Evolutionary conservation across 1,284 basidiomycete genomes (phyloP).

Genomic region (Puccinia sorghi): DNA sequence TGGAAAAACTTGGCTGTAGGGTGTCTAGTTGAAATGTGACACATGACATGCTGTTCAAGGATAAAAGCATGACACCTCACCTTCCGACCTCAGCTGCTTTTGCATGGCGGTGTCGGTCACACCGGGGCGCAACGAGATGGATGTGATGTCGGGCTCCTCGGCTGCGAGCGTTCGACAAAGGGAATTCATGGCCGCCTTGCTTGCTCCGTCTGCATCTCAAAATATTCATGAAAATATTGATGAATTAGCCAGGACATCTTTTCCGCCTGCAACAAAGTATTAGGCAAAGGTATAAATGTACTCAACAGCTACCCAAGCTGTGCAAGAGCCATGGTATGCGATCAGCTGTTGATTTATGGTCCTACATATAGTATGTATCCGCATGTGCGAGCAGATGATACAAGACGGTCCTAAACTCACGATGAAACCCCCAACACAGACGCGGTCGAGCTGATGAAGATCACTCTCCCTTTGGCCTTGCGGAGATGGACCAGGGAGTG

Average conservation of each 20-base stretch:
- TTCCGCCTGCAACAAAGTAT: too few species aligned
- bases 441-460: slow-evolving; percentile 46
- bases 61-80: not conserved
- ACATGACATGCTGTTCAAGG: not conserved
- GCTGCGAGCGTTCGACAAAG: slow-evolving; percentile 38
- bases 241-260: not conserved
- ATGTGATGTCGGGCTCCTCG: slow-evolving; percentile 35
- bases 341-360: not conserved
- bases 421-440: slow-evolving; percentile 18
- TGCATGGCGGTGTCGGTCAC: slow-evolving; percentile 44
- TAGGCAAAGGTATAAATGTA: not conserved
- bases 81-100: slow-evolving; percentile 16
- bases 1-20: too few species aligned
- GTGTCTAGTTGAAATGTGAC: too few species aligned
- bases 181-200: slow-evolving; percentile 49
- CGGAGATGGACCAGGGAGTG: slow-evolving; percentile 31
- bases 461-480: slow-evolving; percentile 24
- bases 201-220: slow-evolving; percentile 28
- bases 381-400: too few species aligned
- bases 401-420: slow-evolving; percentile 5
- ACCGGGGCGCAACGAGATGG: slow-evolving; percentile 35
- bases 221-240: not conserved
- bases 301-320: slow-evolving; percentile 37
- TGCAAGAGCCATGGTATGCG: not conserved
- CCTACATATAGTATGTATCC: too few species aligned